These are phyloP conservation scores for Westerdykella sp. DNA, from an alignment of 2,329 filamentous ascomycete genomes.

Conservation along the genomic window DNA sequence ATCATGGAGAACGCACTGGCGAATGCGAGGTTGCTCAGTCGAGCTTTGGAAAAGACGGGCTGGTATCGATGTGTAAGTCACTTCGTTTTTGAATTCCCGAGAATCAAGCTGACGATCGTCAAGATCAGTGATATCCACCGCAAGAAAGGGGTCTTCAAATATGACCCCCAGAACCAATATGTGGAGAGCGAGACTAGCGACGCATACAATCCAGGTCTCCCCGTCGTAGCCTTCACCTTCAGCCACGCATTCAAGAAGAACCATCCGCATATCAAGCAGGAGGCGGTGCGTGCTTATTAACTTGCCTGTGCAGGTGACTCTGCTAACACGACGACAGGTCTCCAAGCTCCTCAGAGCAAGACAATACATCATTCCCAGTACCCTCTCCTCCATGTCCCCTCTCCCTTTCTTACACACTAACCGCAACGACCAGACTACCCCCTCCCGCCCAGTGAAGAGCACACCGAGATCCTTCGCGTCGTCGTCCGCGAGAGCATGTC, in stretches of 20 bases:
- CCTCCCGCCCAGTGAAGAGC: slow-evolving; percentile 55
- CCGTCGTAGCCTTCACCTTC: slow-evolving; percentile 62
- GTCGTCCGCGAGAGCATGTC: slow-evolving; percentile 62
- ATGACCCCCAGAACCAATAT: slow-evolving; percentile 40
- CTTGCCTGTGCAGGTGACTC: not conserved
- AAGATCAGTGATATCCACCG: slow-evolving; percentile 59
- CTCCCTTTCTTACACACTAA: not conserved
- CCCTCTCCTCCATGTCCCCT: slow-evolving; percentile 11
- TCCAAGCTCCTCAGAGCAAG: slow-evolving; percentile 55
- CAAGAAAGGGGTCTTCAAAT: slow-evolving; percentile 44
- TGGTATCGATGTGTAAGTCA: slow-evolving; percentile 48
- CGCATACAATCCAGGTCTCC: slow-evolving; percentile 58
- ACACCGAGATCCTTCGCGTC: slow-evolving; percentile 60
- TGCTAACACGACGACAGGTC: not conserved
- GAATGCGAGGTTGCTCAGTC: slow-evolving; percentile 59
- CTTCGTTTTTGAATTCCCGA: not conserved
- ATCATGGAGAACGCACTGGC: slow-evolving; percentile 59
- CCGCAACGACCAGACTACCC: slow-evolving; percentile 49
- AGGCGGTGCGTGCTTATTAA: slow-evolving; percentile 44
- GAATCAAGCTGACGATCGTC: not conserved
- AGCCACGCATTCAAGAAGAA: slow-evolving; percentile 55
- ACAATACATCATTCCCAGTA: slow-evolving; percentile 65
- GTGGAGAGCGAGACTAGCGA: slow-evolving; percentile 47
- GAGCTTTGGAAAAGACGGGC: slow-evolving; percentile 57
- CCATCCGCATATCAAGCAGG: slow-evolving; percentile 60